Evolutionary conservation across 164 flowering plant species (phyloP).

Genomic region (Vitis rotundifolia): DNA sequence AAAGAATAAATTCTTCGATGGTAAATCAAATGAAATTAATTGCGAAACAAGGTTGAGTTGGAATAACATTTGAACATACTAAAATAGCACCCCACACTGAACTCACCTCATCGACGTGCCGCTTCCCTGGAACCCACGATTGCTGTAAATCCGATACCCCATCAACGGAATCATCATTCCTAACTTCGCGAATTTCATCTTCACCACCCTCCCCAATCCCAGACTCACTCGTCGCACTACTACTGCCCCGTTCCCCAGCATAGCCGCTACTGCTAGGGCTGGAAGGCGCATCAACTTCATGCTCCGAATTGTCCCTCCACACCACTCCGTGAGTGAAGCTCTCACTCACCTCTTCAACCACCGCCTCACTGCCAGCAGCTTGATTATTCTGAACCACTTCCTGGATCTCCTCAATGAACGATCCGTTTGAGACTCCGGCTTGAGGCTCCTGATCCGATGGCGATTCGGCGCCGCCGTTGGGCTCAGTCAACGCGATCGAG

Average conservation of each 20-base stretch:
- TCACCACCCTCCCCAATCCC: slow-evolving; percentile 45
- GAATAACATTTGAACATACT: neutral
- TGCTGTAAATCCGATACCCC: slow-evolving; percentile 27
- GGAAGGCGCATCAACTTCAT: slow-evolving; percentile 41
- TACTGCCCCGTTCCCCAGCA: slow-evolving; percentile 83
- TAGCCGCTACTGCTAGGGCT: slow-evolving; percentile 95
- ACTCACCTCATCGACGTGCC: slow-evolving; percentile 60
- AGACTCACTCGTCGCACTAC: slow-evolving; percentile 46
- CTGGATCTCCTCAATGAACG: slow-evolving; percentile 4
- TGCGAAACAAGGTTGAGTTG: neutral
- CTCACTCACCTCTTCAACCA: slow-evolving; percentile 14
- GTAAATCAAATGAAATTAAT: neutral
- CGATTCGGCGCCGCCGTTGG: slow-evolving; percentile 4
- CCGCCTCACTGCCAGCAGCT: neutral
- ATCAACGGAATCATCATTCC: slow-evolving; percentile 21
- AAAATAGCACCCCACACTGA: slow-evolving; percentile 1
- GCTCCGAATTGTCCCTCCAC: slow-evolving; percentile 38
- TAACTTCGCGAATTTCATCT: slow-evolving; percentile 35
- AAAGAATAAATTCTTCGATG: neutral
- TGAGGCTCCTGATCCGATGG: neutral
- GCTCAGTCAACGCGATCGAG: slow-evolving; percentile 21
- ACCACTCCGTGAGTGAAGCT: slow-evolving; percentile 3
- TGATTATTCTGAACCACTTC: slow-evolving; percentile 10
- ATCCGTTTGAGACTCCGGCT: slow-evolving; percentile 6
- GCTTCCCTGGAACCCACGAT: slow-evolving; percentile 59